Conservation (phyloP, 2,329 filamentous ascomycete genomes). For the Pyrenophora seminiperda region DNA sequence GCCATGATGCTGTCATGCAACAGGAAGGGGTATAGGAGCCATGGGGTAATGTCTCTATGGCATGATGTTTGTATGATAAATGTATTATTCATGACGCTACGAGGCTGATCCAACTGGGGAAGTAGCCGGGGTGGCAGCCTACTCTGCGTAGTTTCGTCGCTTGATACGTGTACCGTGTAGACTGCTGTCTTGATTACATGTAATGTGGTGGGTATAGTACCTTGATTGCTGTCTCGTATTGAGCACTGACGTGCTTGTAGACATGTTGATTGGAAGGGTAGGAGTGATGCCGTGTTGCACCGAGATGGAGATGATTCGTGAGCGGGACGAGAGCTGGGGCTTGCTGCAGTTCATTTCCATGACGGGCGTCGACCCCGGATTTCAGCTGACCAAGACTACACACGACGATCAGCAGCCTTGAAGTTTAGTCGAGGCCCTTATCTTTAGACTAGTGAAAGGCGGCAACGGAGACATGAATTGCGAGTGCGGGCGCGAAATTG, state of each 20-base stretch:
- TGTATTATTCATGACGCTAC: too few relatives aligned
- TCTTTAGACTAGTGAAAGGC: constrained; percentile 14
- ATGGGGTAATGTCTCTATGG: too few relatives aligned
- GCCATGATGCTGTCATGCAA: constrained; percentile 65
- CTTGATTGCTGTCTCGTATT: background rate
- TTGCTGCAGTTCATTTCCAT: constrained; percentile 13
- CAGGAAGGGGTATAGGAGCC: constrained; percentile 6
- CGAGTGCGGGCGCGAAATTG: too few relatives aligned
- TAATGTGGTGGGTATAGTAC: background rate
- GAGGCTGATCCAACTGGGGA: too few relatives aligned
- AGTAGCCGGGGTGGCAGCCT: too few relatives aligned
- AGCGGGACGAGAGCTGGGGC: constrained; percentile 17
- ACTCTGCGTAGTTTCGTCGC: too few relatives aligned
- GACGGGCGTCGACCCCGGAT: constrained; percentile 18
- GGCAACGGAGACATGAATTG: constrained; percentile 11
- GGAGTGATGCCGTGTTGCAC: constrained; percentile 2
- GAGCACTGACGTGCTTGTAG: constrained; percentile 4
- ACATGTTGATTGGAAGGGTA: background rate
- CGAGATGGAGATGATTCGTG: constrained; percentile 9
- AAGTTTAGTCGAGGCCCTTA: constrained; percentile 10
- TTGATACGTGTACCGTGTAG: too few relatives aligned
- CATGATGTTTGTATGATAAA: background rate
- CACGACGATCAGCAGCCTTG: constrained; percentile 20
- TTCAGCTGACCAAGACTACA: constrained; percentile 28
- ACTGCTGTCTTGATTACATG: too few relatives aligned